Percentiles rank a stretch among this genome's conserved stretches.
phyloP scores from a whole-genome alignment of 2,329 filamentous ascomycete species.

The Paraphoma sp. region DNA sequence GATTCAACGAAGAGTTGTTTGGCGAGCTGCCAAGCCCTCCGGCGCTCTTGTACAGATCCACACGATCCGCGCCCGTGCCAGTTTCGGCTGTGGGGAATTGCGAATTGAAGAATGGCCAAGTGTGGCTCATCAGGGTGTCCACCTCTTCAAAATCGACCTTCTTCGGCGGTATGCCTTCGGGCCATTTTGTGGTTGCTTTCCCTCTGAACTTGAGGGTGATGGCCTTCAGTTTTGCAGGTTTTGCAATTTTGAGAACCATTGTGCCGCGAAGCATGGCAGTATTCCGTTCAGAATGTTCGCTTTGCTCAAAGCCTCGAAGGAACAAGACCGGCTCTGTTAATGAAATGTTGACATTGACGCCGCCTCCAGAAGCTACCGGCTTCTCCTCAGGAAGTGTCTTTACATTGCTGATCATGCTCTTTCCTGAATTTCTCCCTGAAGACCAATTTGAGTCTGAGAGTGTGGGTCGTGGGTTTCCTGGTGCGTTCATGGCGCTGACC shows the following conservation, averaged over 20 bases:
- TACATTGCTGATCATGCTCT: constrained; percentile 43
- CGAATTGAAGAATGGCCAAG: constrained; percentile 90
- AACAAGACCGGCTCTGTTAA: constrained; percentile 83
- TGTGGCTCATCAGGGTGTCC: constrained; percentile 85
- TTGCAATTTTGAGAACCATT: constrained; percentile 80
- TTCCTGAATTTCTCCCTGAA: constrained; percentile 41
- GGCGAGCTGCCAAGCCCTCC: constrained; percentile 52
- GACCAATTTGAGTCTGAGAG: constrained; percentile 50
- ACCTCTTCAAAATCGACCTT: constrained; percentile 86
- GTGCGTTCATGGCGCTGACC: constrained; percentile 26
- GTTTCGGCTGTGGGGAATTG: constrained; percentile 66
- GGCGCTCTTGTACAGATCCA: constrained; percentile 60
- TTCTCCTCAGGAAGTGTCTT: constrained; percentile 60
- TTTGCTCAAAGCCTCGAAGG: constrained; percentile 78
- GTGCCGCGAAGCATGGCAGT: constrained; percentile 87
- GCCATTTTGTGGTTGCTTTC: constrained; percentile 90
- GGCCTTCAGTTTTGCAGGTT: constrained; percentile 91
- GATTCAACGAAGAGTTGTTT: constrained; percentile 53
- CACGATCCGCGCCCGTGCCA: constrained; percentile 68
- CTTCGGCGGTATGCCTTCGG: constrained; percentile 88
- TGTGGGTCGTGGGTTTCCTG: constrained; percentile 49
- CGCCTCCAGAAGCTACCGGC: constrained; percentile 79
- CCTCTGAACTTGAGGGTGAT: constrained; percentile 87
- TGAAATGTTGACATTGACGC: constrained; percentile 74
- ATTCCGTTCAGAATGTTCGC: constrained; percentile 66